A percentile compares a stretch with the other conserved stretches of the same genome.
These are phyloP conservation scores for Yarrowia divulgata DNA, from an alignment of 805 yeast genomes.

Conservation along the genomic window DNA sequence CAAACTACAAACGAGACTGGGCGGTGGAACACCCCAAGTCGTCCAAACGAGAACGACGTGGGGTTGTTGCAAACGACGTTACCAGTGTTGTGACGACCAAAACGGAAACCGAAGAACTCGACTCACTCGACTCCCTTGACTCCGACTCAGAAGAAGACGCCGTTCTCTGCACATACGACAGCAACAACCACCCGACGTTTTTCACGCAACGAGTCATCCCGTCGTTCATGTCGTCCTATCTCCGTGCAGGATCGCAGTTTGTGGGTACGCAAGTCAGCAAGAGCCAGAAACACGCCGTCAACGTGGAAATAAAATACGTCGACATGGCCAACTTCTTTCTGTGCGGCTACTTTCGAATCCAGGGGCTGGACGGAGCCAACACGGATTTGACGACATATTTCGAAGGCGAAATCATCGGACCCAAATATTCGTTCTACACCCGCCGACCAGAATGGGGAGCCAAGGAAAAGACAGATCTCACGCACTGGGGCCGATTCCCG, in stretches of 20 bases:
- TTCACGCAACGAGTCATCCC: slow-evolving; percentile 17
- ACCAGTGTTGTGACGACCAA: neutral
- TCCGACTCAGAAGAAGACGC: neutral
- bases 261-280: slow-evolving; percentile 77
- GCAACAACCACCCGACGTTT: slow-evolving; percentile 34
- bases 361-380: slow-evolving; percentile 64
- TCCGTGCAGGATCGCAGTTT: slow-evolving; percentile 68
- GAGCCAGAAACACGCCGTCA: slow-evolving; percentile 66
- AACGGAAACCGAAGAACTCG: neutral
- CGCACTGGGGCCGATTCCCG: slow-evolving; percentile 70
- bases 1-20: slow-evolving; percentile 35
- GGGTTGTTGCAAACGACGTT: neutral
- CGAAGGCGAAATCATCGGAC: slow-evolving; percentile 73
- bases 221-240: slow-evolving; percentile 51
- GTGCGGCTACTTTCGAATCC: slow-evolving; percentile 70
- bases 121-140: neutral
- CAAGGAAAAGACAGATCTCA: slow-evolving; percentile 63
- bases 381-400: slow-evolving; percentile 75
- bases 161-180: slow-evolving; percentile 12
- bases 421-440: slow-evolving; percentile 65
- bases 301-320: slow-evolving; percentile 72
- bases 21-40: slow-evolving; percentile 6
- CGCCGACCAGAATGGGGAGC: slow-evolving; percentile 67
- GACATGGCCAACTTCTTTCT: slow-evolving; percentile 61
- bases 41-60: slow-evolving; percentile 5